phyloP scores from a whole-genome alignment of 352 stramenopile species.

The Phytophthora sansomeana region DNA sequence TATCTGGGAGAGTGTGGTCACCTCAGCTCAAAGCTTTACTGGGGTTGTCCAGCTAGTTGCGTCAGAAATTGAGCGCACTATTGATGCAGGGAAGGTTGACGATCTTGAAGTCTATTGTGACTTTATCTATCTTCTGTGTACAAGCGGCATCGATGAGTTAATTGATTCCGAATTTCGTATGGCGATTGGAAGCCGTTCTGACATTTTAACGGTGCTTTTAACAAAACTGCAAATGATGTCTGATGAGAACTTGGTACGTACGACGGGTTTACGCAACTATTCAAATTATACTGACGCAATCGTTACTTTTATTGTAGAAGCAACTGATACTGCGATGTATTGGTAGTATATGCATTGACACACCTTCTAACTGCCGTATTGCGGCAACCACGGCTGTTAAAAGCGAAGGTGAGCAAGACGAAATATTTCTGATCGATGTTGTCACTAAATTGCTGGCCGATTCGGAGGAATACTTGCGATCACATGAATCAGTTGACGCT shows the following conservation, averaged over 20 bases:
- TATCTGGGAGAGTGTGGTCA: conserved; percentile 18
- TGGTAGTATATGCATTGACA: conserved; percentile 12
- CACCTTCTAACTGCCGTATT: conserved; percentile 6
- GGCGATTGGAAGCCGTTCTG: conserved; percentile 10
- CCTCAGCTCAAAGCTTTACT: neutral
- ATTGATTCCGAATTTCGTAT: conserved; percentile 16
- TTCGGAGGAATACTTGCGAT: neutral
- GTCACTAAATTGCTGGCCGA: neutral
- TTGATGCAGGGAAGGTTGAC: neutral
- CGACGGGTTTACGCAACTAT: neutral
- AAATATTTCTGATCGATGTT: neutral
- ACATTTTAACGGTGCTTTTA: conserved; percentile 22
- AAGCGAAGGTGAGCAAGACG: neutral
- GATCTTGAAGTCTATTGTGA: conserved; percentile 23
- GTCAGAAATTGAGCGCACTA: neutral
- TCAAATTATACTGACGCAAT: neutral
- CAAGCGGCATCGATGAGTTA: conserved; percentile 2
- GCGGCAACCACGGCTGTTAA: neutral
- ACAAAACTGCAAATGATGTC: conserved; percentile 1
- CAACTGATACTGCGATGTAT: conserved; percentile 10
- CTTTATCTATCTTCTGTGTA: conserved; percentile 26
- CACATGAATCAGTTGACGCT: neutral
- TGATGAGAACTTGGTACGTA: conserved; percentile 10
- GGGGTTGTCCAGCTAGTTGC: conserved; percentile 10
- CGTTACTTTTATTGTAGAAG: conserved; percentile 1